A percentile compares a stretch with the other conserved stretches of the same genome.
Conservation (phyloP, 495 filamentous ascomycete genomes). For the Pseudomonodictys pantanalensis region DNA sequence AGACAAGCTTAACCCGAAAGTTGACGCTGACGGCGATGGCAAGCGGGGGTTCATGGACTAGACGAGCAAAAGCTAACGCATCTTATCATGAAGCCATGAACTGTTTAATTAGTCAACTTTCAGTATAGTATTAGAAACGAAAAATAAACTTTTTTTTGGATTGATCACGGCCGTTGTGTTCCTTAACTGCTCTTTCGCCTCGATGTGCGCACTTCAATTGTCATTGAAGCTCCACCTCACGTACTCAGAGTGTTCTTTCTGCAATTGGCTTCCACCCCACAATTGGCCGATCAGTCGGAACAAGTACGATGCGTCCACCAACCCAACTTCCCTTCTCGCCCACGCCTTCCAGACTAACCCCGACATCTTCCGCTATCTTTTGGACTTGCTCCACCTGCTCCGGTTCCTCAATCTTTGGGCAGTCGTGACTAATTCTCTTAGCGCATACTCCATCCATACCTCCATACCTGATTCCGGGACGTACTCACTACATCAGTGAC, state of each 20-base stretch:
- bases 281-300: slow-evolving; percentile 36
- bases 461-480: neutral
- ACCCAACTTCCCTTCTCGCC: slow-evolving; percentile 30
- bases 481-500: slow-evolving; percentile 42
- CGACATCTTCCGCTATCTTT: slow-evolving; percentile 16
- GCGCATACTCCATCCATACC: neutral
- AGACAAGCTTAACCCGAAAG: slow-evolving; percentile 37
- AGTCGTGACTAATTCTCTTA: slow-evolving; percentile 9
- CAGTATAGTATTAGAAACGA: no score
- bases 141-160: no score
- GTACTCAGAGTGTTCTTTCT: slow-evolving; percentile 19
- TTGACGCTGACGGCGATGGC: slow-evolving; percentile 47
- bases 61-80: no score
- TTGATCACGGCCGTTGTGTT: no score
- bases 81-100: no score
- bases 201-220: neutral
- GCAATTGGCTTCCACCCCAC: slow-evolving; percentile 38
- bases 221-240: neutral
- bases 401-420: slow-evolving; percentile 8
- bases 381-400: slow-evolving; percentile 27
- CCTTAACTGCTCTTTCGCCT: no score
- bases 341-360: slow-evolving; percentile 20
- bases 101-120: no score
- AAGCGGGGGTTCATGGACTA: slow-evolving; percentile 48
- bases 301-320: slow-evolving; percentile 37